phyloP scores from a whole-genome alignment of 2,329 filamentous ascomycete genomes.

The Clonostachys chloroleuca region DNA sequence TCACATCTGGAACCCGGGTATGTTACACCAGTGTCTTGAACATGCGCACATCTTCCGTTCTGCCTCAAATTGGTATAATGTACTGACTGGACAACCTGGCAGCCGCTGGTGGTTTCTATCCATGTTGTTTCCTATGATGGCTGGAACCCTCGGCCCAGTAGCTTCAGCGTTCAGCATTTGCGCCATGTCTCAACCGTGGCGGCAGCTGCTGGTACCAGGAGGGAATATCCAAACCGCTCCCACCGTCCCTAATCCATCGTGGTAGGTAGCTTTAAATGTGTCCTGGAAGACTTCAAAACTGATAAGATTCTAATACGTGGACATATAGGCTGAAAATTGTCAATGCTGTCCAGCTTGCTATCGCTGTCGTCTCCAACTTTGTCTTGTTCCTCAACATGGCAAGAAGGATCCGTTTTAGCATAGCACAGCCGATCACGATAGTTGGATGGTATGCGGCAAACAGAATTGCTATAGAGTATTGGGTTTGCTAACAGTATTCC shows the following conservation, averaged over 20 bases:
- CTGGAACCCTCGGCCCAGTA: conserved; percentile 79
- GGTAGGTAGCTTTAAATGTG: conserved; percentile 37
- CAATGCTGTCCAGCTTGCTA: conserved; percentile 72
- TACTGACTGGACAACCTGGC: not conserved
- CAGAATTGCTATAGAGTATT: conserved; percentile 40
- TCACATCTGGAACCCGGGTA: conserved; percentile 39
- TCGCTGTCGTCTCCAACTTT: conserved; percentile 74
- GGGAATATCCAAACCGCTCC: conserved; percentile 40
- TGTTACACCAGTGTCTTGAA: conserved; percentile 2
- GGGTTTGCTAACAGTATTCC: not conserved
- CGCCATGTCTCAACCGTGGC: conserved; percentile 78
- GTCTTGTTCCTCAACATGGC: conserved; percentile 88
- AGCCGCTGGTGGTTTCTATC: conserved; percentile 63
- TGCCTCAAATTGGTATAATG: not conserved
- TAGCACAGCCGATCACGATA: conserved; percentile 82
- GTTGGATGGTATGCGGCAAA: conserved; percentile 64
- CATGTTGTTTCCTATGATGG: conserved; percentile 70
- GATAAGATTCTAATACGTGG: not conserved
- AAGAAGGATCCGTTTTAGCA: conserved; percentile 69
- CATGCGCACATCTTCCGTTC: not conserved
- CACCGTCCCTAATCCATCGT: conserved; percentile 63
- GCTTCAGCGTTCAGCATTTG: conserved; percentile 87
- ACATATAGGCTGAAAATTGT: conserved; percentile 58
- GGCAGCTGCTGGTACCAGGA: conserved; percentile 47
- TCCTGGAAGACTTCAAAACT: not conserved